Evolutionary conservation across 176 grass and related monocot genomes (phyloP), one percentile per base, ranked within the genome.

Genomic region (Thinopyrum elongatum): DNA sequence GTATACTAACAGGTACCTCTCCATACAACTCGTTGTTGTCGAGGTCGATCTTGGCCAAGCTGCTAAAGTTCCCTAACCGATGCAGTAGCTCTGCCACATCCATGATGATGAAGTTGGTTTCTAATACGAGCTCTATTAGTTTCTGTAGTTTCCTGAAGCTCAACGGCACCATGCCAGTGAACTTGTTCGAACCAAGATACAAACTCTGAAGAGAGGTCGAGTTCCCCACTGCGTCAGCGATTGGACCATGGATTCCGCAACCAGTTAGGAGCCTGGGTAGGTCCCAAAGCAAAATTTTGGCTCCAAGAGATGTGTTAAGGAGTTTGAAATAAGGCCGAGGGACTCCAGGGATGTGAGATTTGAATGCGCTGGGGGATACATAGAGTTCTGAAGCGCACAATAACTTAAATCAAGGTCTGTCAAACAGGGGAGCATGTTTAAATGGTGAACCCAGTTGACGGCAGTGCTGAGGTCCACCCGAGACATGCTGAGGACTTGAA

Each of bases 171-270:
- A 46, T 84, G 13, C 57, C 27, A 12, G 33, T 82, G 19, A 92
- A 35, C 14, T 71, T 36, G 61, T 92, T 92, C 0, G 1, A 0
- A 22, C 0, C 13, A 35, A 88, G 83, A 68, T 14, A 0, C 1
- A 92, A 27, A 2, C 0, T 17, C 38, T 12, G 21, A 30, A 91
- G 7, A 12, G 22, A 81, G 4, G 19, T 79, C 35, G 69, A 65
- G 39, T 81, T 89, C 0, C 82, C 71, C 26, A 89, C 9, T 0
- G 8, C 28, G 22, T 83, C 62, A 19, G 78, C 59, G n/a, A 92
- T 23, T 19, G 12, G 8, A 2, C 71, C 70, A 69, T 89, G 33
- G 9, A 92, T 67, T 7, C 80, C 46, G 4, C 59, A 81, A 0
- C 0, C 0, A 1, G 0, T 3, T 7, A 89, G 29, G 7, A 68